Percentiles rank a stretch among this genome's conserved stretches.
Evolutionary conservation across 441 rosid species (phyloP).

Genomic region (Syzygium malaccense): DNA sequence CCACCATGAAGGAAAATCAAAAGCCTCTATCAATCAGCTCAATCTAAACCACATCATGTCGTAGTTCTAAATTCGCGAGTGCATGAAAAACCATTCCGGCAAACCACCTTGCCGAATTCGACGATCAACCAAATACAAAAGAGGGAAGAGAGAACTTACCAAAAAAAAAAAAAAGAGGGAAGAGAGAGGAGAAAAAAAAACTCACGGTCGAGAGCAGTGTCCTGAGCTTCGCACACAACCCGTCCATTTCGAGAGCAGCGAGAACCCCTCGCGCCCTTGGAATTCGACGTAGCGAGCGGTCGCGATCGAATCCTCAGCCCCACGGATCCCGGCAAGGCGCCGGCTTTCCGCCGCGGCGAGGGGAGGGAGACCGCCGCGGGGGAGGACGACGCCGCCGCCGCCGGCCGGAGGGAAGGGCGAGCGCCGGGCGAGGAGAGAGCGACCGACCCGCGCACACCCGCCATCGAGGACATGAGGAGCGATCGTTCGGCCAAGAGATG

Average conservation of each 20-base stretch:
- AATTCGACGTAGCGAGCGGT: conserved; percentile 9
- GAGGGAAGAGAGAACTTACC: not conserved
- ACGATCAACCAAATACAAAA: not conserved
- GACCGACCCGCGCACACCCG: conserved; percentile 7
- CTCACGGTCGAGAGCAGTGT: conserved; percentile 40
- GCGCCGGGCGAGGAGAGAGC: conserved; percentile 14
- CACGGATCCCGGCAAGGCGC: conserved; percentile 28
- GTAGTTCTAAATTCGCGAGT: not conserved
- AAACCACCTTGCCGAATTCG: not conserved
- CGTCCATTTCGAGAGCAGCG: conserved; percentile 12
- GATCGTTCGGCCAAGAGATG: not conserved
- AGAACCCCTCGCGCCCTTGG: conserved; percentile 23
- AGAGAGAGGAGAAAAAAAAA: not conserved
- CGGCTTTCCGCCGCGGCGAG: conserved; percentile 5
- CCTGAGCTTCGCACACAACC: conserved; percentile 55
- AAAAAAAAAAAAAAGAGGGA: not conserved
- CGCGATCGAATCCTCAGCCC: conserved; percentile 34
- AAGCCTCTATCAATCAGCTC: not conserved
- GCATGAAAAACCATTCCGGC: not conserved
- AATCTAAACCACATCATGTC: not conserved
- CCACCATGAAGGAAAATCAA: not conserved
- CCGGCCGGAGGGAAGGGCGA: conserved; percentile 16
- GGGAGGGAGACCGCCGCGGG: conserved; percentile 12
- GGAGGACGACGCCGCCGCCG: not conserved
- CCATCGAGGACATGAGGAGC: conserved; percentile 19